A percentile compares a stretch with the other conserved stretches of the same genome.
Conservation (phyloP, 192 early-diverging fungal genomes). For the Chytriomyces confervae region DNA sequence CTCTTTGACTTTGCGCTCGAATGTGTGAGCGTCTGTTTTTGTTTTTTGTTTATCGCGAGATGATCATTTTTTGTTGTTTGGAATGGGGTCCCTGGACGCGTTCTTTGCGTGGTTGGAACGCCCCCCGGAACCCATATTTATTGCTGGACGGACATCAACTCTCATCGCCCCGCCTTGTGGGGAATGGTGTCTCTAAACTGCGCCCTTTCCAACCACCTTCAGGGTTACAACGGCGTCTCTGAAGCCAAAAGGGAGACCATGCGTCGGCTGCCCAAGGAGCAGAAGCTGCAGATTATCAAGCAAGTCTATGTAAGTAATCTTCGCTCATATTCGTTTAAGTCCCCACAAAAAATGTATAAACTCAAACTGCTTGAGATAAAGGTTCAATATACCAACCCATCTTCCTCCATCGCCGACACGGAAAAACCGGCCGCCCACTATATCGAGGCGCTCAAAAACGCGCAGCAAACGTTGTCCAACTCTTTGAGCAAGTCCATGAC, state of each 20-base stretch:
- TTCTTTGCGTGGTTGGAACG: no score
- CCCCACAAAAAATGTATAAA: neutral
- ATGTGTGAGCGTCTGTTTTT: conserved; percentile 33
- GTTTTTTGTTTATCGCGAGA: neutral
- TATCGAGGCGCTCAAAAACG: conserved; percentile 41
- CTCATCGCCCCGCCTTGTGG: neutral
- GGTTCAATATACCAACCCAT: conserved; percentile 20
- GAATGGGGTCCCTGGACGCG: neutral
- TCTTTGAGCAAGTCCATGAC: conserved; percentile 37
- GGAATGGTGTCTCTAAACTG: neutral
- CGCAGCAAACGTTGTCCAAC: conserved; percentile 12
- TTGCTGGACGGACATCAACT: neutral
- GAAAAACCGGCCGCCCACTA: conserved; percentile 45
- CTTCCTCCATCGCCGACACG: neutral
- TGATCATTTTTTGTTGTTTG: neutral
- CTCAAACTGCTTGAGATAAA: conserved; percentile 1
- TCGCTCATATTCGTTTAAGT: neutral
- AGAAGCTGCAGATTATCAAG: conserved; percentile 44
- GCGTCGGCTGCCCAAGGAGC: conserved; percentile 44
- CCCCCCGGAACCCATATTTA: neutral
- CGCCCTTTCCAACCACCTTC: neutral
- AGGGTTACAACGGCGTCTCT: conserved; percentile 27
- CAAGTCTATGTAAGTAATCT: conserved; percentile 38
- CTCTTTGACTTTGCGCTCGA: conserved; percentile 50
- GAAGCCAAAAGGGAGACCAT: conserved; percentile 39